Evolutionary conservation across 352 stramenopile genomes (phyloP), one percentile per base, ranked within the genome.

Genomic region (Albugo candida): DNA sequence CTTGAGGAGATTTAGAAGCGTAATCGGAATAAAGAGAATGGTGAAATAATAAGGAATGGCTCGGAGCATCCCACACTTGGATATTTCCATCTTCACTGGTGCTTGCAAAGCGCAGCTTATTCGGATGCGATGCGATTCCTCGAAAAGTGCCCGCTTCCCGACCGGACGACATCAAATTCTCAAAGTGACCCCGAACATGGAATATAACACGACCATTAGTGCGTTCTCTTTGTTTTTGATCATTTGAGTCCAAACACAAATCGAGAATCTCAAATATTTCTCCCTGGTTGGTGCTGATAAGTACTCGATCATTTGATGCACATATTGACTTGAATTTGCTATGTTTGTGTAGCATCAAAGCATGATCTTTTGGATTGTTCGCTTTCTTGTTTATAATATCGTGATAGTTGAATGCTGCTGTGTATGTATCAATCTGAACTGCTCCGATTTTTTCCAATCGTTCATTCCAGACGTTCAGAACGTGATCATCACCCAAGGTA

Each of bases 261-360:
- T 58, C 58, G 51, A 84, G 64, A 6, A 96, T 47, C 53, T 96
- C 83, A 31, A 65, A 93, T 11, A 96, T 66, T 41, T 95, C 81
- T 19, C 75, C 75, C 11, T 69, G 80, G 48, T 63, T 65, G 0
- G 84, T 95, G 13, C 75, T 76, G 11, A 96, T 65, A 2, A 95
- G 47, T 13, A 95, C 51, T 20, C 81, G 81, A 1, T 57, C 64
- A 36, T 83, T 65, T 10, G 70, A 70, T 2, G 77, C 60, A 0
- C 56, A 59, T 5, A 88, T 44, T 10, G 69, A 81, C 41, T 81
- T 74, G 37, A 85, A 53, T 13, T 48, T 53, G 2, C 52, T 66
- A 35, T 46, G 62, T 13, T 83, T 60, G 10, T 68, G 65, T 18
- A 42, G 65, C 20, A 56, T 59, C 54, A 38, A 52, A 59, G 2